Evolutionary conservation across 2,329 filamentous ascomycete genomes (phyloP).

Genomic region (Neopestalotiopsis sp.): DNA sequence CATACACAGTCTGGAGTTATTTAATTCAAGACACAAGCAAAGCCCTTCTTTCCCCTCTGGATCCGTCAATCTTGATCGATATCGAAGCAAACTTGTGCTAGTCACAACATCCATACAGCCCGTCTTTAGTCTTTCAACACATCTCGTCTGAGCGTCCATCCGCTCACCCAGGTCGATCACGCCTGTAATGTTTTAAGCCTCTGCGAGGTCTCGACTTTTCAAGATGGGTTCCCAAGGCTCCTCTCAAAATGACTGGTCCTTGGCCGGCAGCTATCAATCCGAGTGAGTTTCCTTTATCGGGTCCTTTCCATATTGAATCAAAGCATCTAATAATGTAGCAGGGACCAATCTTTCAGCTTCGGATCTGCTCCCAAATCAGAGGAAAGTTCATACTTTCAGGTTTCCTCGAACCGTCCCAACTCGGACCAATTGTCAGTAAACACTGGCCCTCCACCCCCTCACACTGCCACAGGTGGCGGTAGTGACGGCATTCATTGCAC

Average conservation of each 20-base stretch:
- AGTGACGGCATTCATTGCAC: background rate
- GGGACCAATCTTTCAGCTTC: no score
- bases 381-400: background rate
- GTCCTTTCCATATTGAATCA: no score
- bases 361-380: background rate
- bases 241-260: background rate
- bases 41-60: background rate
- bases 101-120: background rate
- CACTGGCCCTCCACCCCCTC: background rate
- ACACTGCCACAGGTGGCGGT: background rate
- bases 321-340: no score
- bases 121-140: background rate
- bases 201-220: background rate
- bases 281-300: no score
- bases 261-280: background rate
- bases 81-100: background rate
- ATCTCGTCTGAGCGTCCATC: background rate
- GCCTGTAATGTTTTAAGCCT: no score
- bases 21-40: background rate
- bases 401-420: background rate
- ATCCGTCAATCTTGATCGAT: background rate
- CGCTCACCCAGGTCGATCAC: no score
- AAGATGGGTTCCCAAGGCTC: background rate
- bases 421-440: background rate
- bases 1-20: background rate